Conservation (phyloP, 1,139 yeast species). For the Scheffersomyces illinoinensis region DNA sequence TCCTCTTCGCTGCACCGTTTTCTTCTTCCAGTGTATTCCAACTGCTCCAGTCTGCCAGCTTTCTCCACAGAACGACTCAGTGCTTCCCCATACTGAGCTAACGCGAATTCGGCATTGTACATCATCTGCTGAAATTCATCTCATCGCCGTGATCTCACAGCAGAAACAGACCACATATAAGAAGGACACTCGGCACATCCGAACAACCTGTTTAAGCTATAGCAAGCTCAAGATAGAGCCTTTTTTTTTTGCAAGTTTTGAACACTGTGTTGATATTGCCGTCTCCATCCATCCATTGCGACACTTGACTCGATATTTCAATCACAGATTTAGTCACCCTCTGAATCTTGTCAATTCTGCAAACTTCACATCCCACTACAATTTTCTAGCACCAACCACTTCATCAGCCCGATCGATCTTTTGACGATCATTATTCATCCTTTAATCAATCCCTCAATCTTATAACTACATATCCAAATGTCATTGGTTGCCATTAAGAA, state of each 20-base stretch:
- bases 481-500: slow-evolving; percentile 44
- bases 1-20: background rate
- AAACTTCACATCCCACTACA: no score
- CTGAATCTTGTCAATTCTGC: no score
- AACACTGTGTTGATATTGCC: no score
- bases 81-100: background rate
- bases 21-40: background rate
- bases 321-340: no score
- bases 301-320: background rate
- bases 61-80: background rate
- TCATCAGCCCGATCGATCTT: no score
- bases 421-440: background rate
- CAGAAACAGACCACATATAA: background rate
- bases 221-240: background rate
- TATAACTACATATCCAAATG: slow-evolving; percentile 18
- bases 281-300: background rate
- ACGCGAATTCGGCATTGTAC: background rate
- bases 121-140: background rate
- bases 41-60: background rate
- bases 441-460: background rate
- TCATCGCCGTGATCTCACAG: background rate
- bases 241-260: background rate
- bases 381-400: no score
- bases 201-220: no score
- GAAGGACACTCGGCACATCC: background rate